Percentiles rank a stretch among this genome's conserved stretches.
Conservation (phyloP, 768 basidiomycete species). For the Mycena epipterygia region DNA sequence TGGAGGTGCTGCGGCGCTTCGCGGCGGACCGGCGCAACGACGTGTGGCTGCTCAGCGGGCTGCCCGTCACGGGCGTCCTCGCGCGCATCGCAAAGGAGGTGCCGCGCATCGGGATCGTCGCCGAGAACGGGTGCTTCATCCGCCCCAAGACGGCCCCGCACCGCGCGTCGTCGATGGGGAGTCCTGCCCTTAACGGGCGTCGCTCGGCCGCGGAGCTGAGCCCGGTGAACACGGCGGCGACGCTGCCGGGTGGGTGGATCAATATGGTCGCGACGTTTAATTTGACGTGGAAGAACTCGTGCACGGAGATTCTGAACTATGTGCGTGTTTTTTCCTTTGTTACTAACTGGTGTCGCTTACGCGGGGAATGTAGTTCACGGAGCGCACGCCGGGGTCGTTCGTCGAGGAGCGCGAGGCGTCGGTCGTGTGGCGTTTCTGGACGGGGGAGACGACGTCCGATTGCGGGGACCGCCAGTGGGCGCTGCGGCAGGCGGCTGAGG, state of each 20-base stretch:
- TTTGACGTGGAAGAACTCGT: slow-evolving; percentile 84
- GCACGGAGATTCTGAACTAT: slow-evolving; percentile 87
- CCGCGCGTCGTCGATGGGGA: slow-evolving; percentile 25
- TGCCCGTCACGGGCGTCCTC: slow-evolving; percentile 73
- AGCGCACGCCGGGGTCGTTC: slow-evolving; percentile 89
- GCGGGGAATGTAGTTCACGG: slow-evolving; percentile 72
- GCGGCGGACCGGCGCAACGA: slow-evolving; percentile 77
- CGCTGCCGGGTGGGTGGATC: slow-evolving; percentile 68
- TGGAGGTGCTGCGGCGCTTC: slow-evolving; percentile 69
- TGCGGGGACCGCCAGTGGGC: slow-evolving; percentile 83
- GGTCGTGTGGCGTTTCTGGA: slow-evolving; percentile 90
- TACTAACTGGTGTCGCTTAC: too few relatives aligned
- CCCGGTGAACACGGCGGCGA: slow-evolving; percentile 38
- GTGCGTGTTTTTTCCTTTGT: slow-evolving; percentile 58
- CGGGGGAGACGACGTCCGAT: slow-evolving; percentile 57
- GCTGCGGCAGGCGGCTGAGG: slow-evolving; percentile 87
- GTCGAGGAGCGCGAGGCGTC: slow-evolving; percentile 88
- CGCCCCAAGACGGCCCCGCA: slow-evolving; percentile 59
- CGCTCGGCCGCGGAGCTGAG: slow-evolving; percentile 25
- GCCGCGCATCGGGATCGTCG: slow-evolving; percentile 83
- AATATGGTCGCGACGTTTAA: slow-evolving; percentile 86
- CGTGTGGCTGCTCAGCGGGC: slow-evolving; percentile 86
- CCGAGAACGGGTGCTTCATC: slow-evolving; percentile 92
- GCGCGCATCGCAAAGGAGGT: slow-evolving; percentile 63
- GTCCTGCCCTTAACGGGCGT: background rate